These are phyloP conservation scores for Camelina neglecta DNA, from an alignment of 345 rosid species.

Conservation along the genomic window DNA sequence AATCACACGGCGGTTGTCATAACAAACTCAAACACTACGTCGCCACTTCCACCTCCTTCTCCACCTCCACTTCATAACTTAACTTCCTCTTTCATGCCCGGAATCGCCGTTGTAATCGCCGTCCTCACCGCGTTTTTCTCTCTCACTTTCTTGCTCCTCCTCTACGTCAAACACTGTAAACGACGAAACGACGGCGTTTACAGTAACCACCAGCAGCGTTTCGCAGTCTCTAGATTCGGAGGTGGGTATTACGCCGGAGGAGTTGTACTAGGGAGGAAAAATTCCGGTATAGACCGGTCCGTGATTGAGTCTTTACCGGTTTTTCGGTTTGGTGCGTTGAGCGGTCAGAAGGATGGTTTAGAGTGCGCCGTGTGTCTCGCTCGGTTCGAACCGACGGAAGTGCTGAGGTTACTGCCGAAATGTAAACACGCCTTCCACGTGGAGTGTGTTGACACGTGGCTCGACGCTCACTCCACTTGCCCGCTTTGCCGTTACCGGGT, in stretches of 20 bases:
- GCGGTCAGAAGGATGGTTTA: conserved; percentile 76
- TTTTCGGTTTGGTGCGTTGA: conserved; percentile 75
- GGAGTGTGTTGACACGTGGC: conserved; percentile 96
- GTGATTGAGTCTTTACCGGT: conserved; percentile 82
- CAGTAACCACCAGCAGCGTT: conserved; percentile 38
- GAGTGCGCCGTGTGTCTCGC: conserved; percentile 87
- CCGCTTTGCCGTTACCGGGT: conserved; percentile 94
- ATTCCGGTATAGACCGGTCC: conserved; percentile 78
- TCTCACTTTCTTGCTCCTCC: conserved; percentile 73
- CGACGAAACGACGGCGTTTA: conserved; percentile 38
- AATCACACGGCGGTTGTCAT: conserved; percentile 31
- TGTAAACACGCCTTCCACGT: conserved; percentile 95
- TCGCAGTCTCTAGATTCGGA: conserved; percentile 7
- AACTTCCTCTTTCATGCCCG: conserved; percentile 60
- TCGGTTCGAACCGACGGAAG: conserved; percentile 66
- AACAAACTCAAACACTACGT: conserved; percentile 1
- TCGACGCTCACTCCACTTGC: conserved; percentile 91
- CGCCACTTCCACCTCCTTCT: conserved; percentile 38
- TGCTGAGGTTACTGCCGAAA: conserved; percentile 72
- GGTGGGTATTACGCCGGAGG: conserved; percentile 4
- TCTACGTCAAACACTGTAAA: conserved; percentile 84
- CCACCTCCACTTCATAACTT: conserved; percentile 30
- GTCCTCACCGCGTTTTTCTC: conserved; percentile 73
- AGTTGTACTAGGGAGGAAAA: conserved; percentile 44
- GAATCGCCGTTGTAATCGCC: conserved; percentile 62